Evolutionary conservation across 2,329 filamentous ascomycete species (phyloP), one percentile per base, ranked within the genome.

Genomic region (Hansfordia pulvinata): DNA sequence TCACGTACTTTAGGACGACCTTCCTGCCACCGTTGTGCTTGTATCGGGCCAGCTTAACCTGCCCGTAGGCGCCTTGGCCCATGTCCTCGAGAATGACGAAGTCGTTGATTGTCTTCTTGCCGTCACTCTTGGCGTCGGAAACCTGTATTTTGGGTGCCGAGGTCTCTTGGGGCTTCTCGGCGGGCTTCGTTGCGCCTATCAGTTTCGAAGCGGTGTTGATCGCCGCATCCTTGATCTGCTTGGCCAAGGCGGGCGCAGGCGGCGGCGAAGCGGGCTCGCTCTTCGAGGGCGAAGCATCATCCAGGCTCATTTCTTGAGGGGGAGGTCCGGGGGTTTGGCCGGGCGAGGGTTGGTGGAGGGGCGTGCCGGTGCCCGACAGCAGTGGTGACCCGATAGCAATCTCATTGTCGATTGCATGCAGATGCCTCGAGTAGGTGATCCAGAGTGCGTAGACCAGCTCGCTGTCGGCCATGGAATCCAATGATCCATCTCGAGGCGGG

Each of bases 41-140:
- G 56, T 90, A 80, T 17, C 86, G 74, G 27, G 82, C 88, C 25
- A 98, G 67, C 51, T 98, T 98, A 31, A 98, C 90, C 53, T 98
- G 88, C 2, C 90, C 90, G 47, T 98, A 98, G 2, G 90, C 90
- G 20, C 90, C 90, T 54, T 94, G 85, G 4, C 90, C 90, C 88
- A 98, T 96, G 33, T 98, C 90, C 53, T 98, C 90, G 9, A 98
- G 61, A 33, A 98, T 88, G 21, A 76, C 66, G 49, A 93, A 98
- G 47, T 94, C 85, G 28, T 78, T 65, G 36, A 98, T 96, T 1
- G 71, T 76, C 53, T 90, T 90, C 56, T 92, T 94, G 38, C 60
- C 46, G n/a, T n/a, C n/a, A n/a, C n/a, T n/a, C n/a, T n/a, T n/a
- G n/a, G n/a, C n/a, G n/a, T n/a, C n/a, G 15, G 41, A 22, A 5